Evolutionary conservation across 2,329 filamentous ascomycete species (phyloP), one percentile per base, ranked within the genome.

Genomic region (Arthroderma sp.): DNA sequence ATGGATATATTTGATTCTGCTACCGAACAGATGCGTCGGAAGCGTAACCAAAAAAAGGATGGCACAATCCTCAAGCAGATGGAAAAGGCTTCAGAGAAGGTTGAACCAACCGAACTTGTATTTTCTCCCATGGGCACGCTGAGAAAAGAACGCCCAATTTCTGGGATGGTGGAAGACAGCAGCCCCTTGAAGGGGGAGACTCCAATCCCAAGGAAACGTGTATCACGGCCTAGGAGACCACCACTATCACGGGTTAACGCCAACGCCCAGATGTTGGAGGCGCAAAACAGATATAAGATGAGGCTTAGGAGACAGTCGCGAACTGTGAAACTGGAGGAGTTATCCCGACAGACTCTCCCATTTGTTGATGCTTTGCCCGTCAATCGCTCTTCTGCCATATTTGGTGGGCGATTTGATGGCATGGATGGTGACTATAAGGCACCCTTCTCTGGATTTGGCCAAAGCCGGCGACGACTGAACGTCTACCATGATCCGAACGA

Each of bases 1-100:
- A 73, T 73, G 70, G 66, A 68, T 48, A 58, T 72, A 29, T 73
- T 72, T 50, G 70, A 73, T 53, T 68, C 70, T 29, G 70, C 70
- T 9, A 70, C 68, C 0, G 58, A 64, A 45, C 63, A 69, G 43
- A 70, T 69, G 65, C 66, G 63, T 49, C 63, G 65, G 37, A 68
- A 64, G 48, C 66, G 70, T 36, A 73, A 73, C 46, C 70, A 73
- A 53, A 72, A 70, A 52, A 73, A 73, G 49, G 68, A 72, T 38
- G 60, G 59, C 8, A 65, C 59, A 30, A 60, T 67, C 27, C 43
- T 72, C 39, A 68, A 59, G 50, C 61, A 59, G 49, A 70, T 73
- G 68, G 62, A 71, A 50, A 59, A 54, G 43, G 65, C 65, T 4
- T 71, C 70, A 2, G 54, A 58, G 40, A 54, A 60, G 10, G 64